Conservation (phyloP, 768 basidiomycete genomes). For the Hypholoma fasciculare region DNA sequence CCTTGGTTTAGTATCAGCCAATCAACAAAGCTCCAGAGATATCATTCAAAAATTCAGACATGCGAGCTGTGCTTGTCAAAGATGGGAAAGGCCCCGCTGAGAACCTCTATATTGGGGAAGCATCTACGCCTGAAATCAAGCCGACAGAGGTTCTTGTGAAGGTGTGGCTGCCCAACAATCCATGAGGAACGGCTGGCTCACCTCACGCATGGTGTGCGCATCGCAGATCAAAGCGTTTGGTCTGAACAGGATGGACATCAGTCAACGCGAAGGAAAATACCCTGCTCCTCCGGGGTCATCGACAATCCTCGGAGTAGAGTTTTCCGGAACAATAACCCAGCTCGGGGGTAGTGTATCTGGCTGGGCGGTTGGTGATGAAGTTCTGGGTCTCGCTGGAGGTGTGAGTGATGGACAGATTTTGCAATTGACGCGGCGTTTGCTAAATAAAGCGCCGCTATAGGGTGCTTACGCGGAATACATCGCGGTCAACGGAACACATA, state of each 20-base stretch:
- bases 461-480: constrained; percentile 93
- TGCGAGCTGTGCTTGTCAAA: constrained; percentile 83
- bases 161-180: constrained; percentile 36
- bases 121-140: constrained; percentile 56
- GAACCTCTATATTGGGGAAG: constrained; percentile 76
- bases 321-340: constrained; percentile 65
- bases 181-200: not conserved
- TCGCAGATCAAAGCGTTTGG: constrained; percentile 77
- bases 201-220: not conserved
- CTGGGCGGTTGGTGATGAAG: constrained; percentile 69
- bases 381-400: constrained; percentile 77
- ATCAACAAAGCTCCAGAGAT: not conserved
- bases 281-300: constrained; percentile 77
- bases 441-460: constrained; percentile 34
- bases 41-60: constrained; percentile 25
- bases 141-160: constrained; percentile 77
- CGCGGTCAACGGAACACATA: constrained; percentile 58
- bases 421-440: not conserved
- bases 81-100: constrained; percentile 74
- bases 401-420: constrained; percentile 42
- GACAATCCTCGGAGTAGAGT: constrained; percentile 84
- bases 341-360: constrained; percentile 49
- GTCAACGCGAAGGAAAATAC: constrained; percentile 72
- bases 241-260: constrained; percentile 86
- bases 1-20: not conserved